Evolutionary conservation across 257 asterid species (phyloP), one percentile per base, ranked within the genome.

Genomic region (Petrea volubilis): DNA sequence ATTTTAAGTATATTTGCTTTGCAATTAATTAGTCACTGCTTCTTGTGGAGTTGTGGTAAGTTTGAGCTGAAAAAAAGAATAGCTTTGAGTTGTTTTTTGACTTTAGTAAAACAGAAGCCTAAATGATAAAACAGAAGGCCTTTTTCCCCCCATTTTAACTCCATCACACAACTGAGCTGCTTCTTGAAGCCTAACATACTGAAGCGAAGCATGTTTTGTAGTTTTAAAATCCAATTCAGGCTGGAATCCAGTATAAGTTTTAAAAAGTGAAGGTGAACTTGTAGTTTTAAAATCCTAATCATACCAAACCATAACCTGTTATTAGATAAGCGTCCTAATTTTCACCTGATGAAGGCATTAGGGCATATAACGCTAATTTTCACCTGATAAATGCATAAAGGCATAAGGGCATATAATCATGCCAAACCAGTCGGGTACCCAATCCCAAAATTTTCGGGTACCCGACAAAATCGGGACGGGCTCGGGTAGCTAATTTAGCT

Each of bases 291-390:
- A 40, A 7, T 7, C 27, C 21, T 23, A 38, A 53, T 25, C 40
- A 36, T 17, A 23, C 17, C 21, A 18, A 11, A 14, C 18, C 63
- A 69, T 25, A 29, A 27, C 41, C 6, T 64, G 38, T 27, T 41
- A 33, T 4, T 18, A n/a, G 29, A 21, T 14, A 28, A 60, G 40
- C 44, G 28, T 58, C 36, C 12, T 71, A 44, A 14, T 38, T 60
- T 36, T 61, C 70, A 50, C 70, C 15, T 21, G 29, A 33, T 63
- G 2, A 44, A 64, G 52, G 14, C 33, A 64, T n/a, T 49, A 50
- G 14, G 34, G 34, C 43, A 71, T 18, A n/a, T 4, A 36, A 47
- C 25, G 55, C 46, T 17, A 27, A n/a, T n/a, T n/a, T n/a, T n/a
- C n/a, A n/a, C n/a, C n/a, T n/a, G n/a, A n/a, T n/a, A n/a, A n/a